These are phyloP conservation scores for Vachellia pachyceras DNA, from an alignment of 306 rosid genomes.

Conservation along the genomic window DNA sequence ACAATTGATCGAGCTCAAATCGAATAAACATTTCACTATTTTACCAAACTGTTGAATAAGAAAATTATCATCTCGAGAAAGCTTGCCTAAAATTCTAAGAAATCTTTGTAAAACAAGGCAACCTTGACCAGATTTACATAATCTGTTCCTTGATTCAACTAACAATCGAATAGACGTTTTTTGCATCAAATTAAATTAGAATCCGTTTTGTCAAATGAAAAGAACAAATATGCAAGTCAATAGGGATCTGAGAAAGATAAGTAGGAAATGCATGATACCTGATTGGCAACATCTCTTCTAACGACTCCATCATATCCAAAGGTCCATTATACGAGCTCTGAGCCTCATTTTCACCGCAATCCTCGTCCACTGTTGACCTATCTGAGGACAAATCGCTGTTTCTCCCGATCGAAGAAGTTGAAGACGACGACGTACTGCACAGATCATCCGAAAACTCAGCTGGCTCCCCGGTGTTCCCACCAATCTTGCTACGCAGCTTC, in stretches of 20 bases:
- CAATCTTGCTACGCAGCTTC: background rate
- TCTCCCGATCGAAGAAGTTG: slow-evolving; percentile 81
- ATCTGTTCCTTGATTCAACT: background rate
- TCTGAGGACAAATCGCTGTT: slow-evolving; percentile 72
- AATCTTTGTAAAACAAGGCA: background rate
- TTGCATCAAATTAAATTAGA: background rate
- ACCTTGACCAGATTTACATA: background rate
- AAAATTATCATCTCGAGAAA: background rate
- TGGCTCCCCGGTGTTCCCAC: slow-evolving; percentile 13
- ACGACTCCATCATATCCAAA: slow-evolving; percentile 68
- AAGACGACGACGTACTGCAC: slow-evolving; percentile 59
- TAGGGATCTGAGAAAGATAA: slow-evolving; percentile 29
- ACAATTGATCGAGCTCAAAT: background rate
- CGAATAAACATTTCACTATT: slow-evolving; percentile 7
- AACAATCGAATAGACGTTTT: background rate
- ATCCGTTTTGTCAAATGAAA: no score
- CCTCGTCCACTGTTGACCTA: slow-evolving; percentile 55
- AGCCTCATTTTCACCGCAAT: slow-evolving; percentile 68
- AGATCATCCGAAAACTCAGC: slow-evolving; percentile 37
- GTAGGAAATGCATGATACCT: slow-evolving; percentile 50
- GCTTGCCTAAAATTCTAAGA: background rate
- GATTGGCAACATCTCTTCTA: slow-evolving; percentile 82
- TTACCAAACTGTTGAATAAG: background rate
- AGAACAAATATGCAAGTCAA: background rate
- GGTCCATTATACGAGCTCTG: slow-evolving; percentile 75